Conservation (phyloP, 2,329 filamentous ascomycete genomes). For the Hymenoscyphus salicellus region DNA sequence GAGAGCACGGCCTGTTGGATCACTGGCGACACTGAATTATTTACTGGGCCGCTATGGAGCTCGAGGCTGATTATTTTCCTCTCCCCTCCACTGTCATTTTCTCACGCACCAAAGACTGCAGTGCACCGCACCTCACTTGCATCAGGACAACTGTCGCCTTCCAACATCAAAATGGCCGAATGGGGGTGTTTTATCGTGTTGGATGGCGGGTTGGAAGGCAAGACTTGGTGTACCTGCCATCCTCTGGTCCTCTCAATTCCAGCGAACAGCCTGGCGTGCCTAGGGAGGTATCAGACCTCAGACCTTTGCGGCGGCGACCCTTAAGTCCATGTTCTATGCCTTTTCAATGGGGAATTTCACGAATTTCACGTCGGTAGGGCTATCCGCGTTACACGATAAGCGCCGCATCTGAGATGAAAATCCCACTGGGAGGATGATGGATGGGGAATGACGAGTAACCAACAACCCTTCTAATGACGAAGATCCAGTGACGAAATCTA, state of each 20-base stretch:
- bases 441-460: neutral
- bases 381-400: neutral
- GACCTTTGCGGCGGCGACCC: neutral
- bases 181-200: neutral
- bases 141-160: slow-evolving; percentile 1
- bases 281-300: too few species aligned
- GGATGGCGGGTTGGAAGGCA: neutral
- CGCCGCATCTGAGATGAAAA: neutral
- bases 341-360: neutral
- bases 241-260: neutral
- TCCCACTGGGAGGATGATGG: neutral
- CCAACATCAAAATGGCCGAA: neutral
- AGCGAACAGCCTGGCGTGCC: too few species aligned
- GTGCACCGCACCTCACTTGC: neutral
- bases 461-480: neutral
- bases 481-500: neutral
- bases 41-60: neutral
- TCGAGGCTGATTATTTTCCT: neutral
- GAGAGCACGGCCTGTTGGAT: neutral
- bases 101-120: neutral
- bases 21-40: neutral
- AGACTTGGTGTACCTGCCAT: neutral
- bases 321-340: neutral
- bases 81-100: neutral
- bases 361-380: neutral